These are phyloP conservation scores for Pittosporum tobira DNA, from an alignment of 129 eudicot genomes.

Conservation along the genomic window DNA sequence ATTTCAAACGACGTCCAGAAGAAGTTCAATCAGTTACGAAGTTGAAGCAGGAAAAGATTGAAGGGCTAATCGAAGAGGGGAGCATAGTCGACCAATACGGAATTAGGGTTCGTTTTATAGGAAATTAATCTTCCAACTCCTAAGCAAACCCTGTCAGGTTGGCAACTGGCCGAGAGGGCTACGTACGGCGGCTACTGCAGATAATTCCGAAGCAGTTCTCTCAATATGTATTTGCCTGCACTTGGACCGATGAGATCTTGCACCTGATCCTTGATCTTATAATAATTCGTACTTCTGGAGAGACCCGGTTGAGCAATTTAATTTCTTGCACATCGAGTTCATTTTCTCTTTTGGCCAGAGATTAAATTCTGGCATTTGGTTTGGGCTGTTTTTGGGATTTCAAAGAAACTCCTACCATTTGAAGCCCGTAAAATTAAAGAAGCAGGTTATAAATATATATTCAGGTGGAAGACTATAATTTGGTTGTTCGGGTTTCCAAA, in stretches of 20 bases:
- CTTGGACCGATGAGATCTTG: constrained; percentile 50
- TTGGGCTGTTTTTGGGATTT: constrained; percentile 43
- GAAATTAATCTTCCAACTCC: constrained; percentile 40
- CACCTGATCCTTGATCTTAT: constrained; percentile 60
- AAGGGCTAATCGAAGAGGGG: constrained; percentile 39
- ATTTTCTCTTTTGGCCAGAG: constrained; percentile 59
- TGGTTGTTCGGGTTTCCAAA: too few species aligned
- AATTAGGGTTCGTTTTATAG: constrained; percentile 41
- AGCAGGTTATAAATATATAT: constrained; percentile 23
- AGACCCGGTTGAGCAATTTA: constrained; percentile 75
- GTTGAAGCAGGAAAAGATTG: constrained; percentile 46
- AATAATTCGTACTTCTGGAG: constrained; percentile 60
- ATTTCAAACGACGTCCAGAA: constrained; percentile 55
- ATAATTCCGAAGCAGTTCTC: constrained; percentile 32
- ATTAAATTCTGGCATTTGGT: constrained; percentile 65
- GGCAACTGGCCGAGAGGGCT: constrained; percentile 49
- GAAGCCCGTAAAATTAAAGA: constrained; percentile 36
- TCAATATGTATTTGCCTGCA: constrained; percentile 46
- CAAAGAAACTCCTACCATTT: constrained; percentile 47
- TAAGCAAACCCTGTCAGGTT: constrained; percentile 30
- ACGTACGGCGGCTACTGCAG: constrained; percentile 41
- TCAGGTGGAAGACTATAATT: background rate
- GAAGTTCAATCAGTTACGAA: constrained; percentile 55
- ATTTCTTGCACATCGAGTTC: constrained; percentile 73
- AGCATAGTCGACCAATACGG: constrained; percentile 48